Base-by-base conservation (phyloP, 2,329 filamentous ascomycete species). In the Capronia epimyces region DNA sequence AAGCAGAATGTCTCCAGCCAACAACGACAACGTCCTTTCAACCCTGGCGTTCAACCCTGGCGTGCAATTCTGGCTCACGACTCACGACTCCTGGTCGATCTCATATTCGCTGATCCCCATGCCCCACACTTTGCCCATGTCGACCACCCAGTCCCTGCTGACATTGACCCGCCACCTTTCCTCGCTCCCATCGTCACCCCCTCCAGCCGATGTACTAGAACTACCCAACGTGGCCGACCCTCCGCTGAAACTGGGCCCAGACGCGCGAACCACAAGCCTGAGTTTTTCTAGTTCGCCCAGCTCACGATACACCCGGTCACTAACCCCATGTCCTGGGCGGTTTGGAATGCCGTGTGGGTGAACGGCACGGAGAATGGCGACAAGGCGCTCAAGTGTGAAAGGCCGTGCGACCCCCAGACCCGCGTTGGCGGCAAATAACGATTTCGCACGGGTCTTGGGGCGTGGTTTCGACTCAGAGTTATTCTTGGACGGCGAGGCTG, bases 141-240 rank as follows among this genome's bases (percentile, higher is more conserved):
- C 69, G 3, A 68, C 70, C 40, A 75, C 69, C 70, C 71, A 74
- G 42, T 73, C 71, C 4, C 70, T 69, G 18, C 67, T 70, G 6
- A 75, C 69, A 63, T 74, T 73, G 12, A 74, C 68, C 50, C 67
- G 69, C 73, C 73, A 76, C 46, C 73, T 75, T 55, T 72, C 72
- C 37, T 62, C 59, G 34, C 66, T 68, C 2, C 64, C 66, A 56
- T 70, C 69, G 15, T 67, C 65, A 20, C 63, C 66, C 48, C 65
- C 67, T 9, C 64, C 66, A 44, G 61, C 66, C 15, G 62, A 24
- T 42, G 39, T 42, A 25, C 20, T 25, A 13, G 39, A 61, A n/a
- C 62, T 65, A 4, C 42, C 49, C n/a, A n/a, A 21, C 13, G 34
- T 25, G 21, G 3, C 21, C 5, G 15, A 31, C 10, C 25, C 60